phyloP scores from a whole-genome alignment of 257 asterid genomes.

The Parsonsia alboflavescens region DNA sequence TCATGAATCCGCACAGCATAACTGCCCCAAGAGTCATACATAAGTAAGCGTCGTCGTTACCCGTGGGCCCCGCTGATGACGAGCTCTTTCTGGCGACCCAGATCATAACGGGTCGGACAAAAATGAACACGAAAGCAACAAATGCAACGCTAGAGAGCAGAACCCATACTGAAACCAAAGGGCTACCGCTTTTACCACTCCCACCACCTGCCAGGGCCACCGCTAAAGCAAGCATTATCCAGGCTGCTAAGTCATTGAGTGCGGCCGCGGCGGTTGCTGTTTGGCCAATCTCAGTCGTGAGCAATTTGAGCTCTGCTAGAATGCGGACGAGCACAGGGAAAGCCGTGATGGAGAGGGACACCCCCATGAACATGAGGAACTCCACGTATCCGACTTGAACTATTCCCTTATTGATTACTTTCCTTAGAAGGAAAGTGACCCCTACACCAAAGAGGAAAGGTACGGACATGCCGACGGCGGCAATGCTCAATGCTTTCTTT shows the following conservation, averaged over 20 bases:
- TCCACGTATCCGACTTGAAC: constrained; percentile 28
- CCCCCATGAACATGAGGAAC: constrained; percentile 51
- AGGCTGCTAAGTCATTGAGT: constrained; percentile 58
- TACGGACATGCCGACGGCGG: constrained; percentile 44
- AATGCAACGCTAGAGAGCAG: constrained; percentile 41
- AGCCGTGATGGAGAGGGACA: constrained; percentile 63
- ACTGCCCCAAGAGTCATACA: constrained; percentile 56
- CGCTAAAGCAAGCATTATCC: constrained; percentile 63
- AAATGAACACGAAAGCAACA: constrained; percentile 44
- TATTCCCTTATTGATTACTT: constrained; percentile 19
- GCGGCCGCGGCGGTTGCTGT: constrained; percentile 72
- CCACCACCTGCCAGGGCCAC: constrained; percentile 51
- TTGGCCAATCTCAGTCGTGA: constrained; percentile 49
- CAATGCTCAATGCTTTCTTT: constrained; percentile 36
- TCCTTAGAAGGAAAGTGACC: constrained; percentile 34
- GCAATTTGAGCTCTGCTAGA: constrained; percentile 55
- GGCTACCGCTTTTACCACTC: constrained; percentile 18
- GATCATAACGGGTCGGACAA: constrained; percentile 46
- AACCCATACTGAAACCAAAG: constrained; percentile 47
- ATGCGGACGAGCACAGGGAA: constrained; percentile 66
- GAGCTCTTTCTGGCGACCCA: constrained; percentile 38
- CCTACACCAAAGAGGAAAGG: constrained; percentile 42
- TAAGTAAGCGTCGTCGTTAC: constrained; percentile 35
- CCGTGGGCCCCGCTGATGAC: constrained; percentile 8
- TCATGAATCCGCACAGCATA: constrained; percentile 46